phyloP scores from a whole-genome alignment of 805 yeast species.

The Candida vaughaniae region DNA sequence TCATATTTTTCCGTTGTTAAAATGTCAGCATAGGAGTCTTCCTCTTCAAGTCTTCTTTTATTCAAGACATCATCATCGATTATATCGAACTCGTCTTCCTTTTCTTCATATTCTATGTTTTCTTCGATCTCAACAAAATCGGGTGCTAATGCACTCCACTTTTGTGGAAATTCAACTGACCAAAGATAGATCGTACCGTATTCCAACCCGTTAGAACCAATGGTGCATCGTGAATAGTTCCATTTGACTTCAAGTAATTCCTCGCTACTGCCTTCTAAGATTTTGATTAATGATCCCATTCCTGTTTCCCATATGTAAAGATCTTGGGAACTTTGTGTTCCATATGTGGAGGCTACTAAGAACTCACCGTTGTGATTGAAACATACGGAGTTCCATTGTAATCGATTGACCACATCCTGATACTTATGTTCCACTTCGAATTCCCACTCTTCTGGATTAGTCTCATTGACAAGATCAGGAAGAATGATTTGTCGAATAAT shows the following conservation, averaged over 20 bases:
- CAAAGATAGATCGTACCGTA: slow-evolving; percentile 80
- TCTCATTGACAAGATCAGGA: slow-evolving; percentile 40
- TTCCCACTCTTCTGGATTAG: slow-evolving; percentile 38
- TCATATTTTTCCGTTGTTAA: slow-evolving; percentile 60
- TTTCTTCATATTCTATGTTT: slow-evolving; percentile 81
- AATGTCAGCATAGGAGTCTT: slow-evolving; percentile 63
- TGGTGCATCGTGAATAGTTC: slow-evolving; percentile 71
- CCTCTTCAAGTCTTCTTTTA: slow-evolving; percentile 63
- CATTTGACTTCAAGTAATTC: slow-evolving; percentile 85
- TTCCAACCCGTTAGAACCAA: slow-evolving; percentile 84
- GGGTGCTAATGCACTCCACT: slow-evolving; percentile 96
- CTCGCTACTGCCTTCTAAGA: slow-evolving; percentile 86
- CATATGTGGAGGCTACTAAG: slow-evolving; percentile 84
- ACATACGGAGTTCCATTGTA: slow-evolving; percentile 84
- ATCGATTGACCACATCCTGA: slow-evolving; percentile 84
- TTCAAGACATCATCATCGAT: slow-evolving; percentile 64
- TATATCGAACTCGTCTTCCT: slow-evolving; percentile 89
- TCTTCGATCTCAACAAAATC: slow-evolving; percentile 95
- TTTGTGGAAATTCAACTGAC: slow-evolving; percentile 80
- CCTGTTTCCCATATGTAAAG: slow-evolving; percentile 90
- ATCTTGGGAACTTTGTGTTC: slow-evolving; percentile 73
- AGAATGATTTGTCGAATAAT: slow-evolving; percentile 62
- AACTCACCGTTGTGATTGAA: slow-evolving; percentile 78
- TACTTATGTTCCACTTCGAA: slow-evolving; percentile 76
- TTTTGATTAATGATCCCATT: slow-evolving; percentile 84